These are phyloP conservation scores for Fraxinus excelsior DNA, from an alignment of 257 asterid genomes.

Conservation along the genomic window DNA sequence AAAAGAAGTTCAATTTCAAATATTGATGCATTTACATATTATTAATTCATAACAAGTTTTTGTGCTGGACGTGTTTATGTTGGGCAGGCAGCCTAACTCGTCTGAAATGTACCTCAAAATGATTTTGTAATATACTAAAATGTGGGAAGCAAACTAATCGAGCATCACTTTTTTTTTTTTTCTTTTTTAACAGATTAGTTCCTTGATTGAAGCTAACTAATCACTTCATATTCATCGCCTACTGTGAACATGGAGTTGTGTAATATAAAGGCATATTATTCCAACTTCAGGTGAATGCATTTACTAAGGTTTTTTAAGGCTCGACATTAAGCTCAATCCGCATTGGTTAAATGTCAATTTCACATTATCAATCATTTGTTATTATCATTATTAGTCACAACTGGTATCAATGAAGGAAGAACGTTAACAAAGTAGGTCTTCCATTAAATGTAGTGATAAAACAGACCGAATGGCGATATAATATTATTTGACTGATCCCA, in stretches of 20 bases:
- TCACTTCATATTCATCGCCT: slow-evolving; percentile 3
- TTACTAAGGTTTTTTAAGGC: background rate
- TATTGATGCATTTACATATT: too few relatives aligned
- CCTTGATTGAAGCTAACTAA: slow-evolving; percentile 44
- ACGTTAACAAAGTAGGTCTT: background rate
- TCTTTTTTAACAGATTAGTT: slow-evolving; percentile 17
- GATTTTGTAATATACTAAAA: slow-evolving; percentile 18
- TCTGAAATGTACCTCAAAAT: background rate
- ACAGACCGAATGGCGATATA: too few relatives aligned
- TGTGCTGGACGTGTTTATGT: background rate
- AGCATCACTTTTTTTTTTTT: slow-evolving; percentile 3
- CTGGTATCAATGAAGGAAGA: background rate
- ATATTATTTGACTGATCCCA: too few relatives aligned
- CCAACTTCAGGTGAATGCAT: background rate
- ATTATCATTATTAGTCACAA: background rate
- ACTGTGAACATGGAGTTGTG: slow-evolving; percentile 16
- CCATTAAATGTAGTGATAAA: too few relatives aligned
- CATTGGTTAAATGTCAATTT: too few relatives aligned
- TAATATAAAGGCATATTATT: background rate
- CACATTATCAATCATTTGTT: too few relatives aligned
- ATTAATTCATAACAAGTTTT: background rate
- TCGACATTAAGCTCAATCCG: background rate
- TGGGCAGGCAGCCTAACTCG: slow-evolving; percentile 33
- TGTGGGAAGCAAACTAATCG: slow-evolving; percentile 30
- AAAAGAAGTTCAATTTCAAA: background rate